These are phyloP conservation scores for Penicillium digitatum DNA, from an alignment of 2,329 filamentous ascomycete genomes.

Conservation along the genomic window DNA sequence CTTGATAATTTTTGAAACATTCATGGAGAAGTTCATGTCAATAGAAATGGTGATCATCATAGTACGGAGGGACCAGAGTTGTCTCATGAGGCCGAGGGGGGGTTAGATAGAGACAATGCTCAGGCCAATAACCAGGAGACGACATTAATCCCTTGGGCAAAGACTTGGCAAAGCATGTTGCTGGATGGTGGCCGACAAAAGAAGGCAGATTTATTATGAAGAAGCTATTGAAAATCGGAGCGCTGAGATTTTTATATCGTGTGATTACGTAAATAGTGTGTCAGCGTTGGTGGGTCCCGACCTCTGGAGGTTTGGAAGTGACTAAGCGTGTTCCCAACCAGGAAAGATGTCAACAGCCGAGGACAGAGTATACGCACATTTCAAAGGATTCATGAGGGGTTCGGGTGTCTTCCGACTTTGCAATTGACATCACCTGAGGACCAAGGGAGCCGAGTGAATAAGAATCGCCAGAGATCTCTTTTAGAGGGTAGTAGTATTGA, in stretches of 20 bases:
- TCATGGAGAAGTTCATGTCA: slow-evolving; percentile 26
- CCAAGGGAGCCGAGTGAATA: neutral
- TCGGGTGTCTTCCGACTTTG: neutral
- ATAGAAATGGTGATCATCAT: slow-evolving; percentile 28
- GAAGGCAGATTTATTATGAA: neutral
- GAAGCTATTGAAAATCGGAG: neutral
- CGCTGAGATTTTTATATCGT: slow-evolving; percentile 9
- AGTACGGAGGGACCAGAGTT: slow-evolving; percentile 13
- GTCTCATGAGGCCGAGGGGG: neutral
- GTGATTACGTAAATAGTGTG: neutral
- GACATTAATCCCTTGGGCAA: slow-evolving; percentile 9
- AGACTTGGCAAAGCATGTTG: neutral
- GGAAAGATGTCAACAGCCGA: slow-evolving; percentile 1
- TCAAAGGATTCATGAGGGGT: neutral
- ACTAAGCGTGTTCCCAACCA: neutral
- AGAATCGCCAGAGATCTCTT: neutral
- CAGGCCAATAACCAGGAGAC: neutral
- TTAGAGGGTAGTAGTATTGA: neutral
- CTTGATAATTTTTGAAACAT: slow-evolving; percentile 28
- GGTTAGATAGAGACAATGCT: neutral
- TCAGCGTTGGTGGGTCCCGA: neutral
- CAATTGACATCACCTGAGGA: neutral
- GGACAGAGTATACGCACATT: neutral
- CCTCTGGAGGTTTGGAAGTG: neutral
- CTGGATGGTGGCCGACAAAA: neutral